These are phyloP conservation scores for Osmozyma mogii DNA, from an alignment of 805 yeast species.

Conservation along the genomic window DNA sequence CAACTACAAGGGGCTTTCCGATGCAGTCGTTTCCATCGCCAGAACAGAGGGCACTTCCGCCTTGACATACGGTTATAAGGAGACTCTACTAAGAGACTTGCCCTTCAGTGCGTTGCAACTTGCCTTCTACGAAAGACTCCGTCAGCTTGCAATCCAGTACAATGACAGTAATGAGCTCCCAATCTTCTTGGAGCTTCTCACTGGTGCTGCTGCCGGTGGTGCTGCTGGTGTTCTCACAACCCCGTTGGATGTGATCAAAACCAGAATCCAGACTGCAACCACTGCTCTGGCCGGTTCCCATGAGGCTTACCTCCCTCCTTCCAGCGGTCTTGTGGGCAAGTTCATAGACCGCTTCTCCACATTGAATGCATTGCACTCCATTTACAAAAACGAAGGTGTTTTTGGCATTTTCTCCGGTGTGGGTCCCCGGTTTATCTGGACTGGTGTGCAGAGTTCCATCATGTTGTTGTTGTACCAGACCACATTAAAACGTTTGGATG, in stretches of 20 bases:
- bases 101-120: slow-evolving; percentile 96
- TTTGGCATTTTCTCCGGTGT: slow-evolving; percentile 86
- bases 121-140: slow-evolving; percentile 85
- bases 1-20: slow-evolving; percentile 66
- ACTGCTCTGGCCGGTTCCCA: slow-evolving; percentile 10
- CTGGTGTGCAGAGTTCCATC: slow-evolving; percentile 87
- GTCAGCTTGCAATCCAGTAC: slow-evolving; percentile 48
- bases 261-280: slow-evolving; percentile 88
- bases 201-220: slow-evolving; percentile 97
- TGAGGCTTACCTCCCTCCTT: slow-evolving; percentile 9
- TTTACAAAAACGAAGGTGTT: slow-evolving; percentile 69
- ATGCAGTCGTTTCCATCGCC: slow-evolving; percentile 63
- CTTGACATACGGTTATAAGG: slow-evolving; percentile 85
- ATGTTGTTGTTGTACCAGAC: slow-evolving; percentile 86
- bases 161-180: slow-evolving; percentile 39
- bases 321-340: slow-evolving; percentile 1
- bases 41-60: slow-evolving; percentile 67
- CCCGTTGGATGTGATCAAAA: slow-evolving; percentile 86
- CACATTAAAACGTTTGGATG: slow-evolving; percentile 49
- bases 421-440: slow-evolving; percentile 96
- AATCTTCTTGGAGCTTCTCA: slow-evolving; percentile 55
- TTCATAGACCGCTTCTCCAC: slow-evolving; percentile 20
- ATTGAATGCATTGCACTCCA: slow-evolving; percentile 23
- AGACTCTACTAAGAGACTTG: slow-evolving; percentile 83
- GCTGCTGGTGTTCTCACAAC: slow-evolving; percentile 84